Base-by-base conservation (phyloP, 2,329 filamentous ascomycete genomes). In the Corinectria fuckeliana region DNA sequence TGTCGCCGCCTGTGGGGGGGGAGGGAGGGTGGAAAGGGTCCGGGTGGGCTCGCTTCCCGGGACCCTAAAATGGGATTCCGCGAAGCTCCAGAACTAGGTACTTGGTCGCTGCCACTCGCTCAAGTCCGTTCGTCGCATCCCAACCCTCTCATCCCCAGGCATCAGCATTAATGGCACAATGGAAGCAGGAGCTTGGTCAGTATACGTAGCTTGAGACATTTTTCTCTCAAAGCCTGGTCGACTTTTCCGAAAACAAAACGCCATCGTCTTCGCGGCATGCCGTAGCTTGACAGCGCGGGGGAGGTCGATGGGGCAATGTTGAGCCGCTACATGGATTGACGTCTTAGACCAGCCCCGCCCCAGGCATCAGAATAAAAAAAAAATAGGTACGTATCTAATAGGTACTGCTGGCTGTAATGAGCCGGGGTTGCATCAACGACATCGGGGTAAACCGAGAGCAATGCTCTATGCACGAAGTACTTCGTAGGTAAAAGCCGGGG, bases 1-100 rank as follows among this genome's bases (percentile, higher is more conserved):
- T 39, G 49, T 28, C 49, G 34, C 34, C 34, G 28, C 56, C 32
- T 42, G 53, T 61, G 64, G 64, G 61, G 64, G 34, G 63, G 59
- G 63, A 61, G 64, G 39, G 61, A 64, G 61, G 23, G 42, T 14
- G n/a, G n/a, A n/a, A n/a, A n/a, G n/a, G n/a, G n/a, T n/a, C n/a
- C n/a, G n/a, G n/a, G n/a, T n/a, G n/a, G n/a, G n/a, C n/a, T 38
- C 32, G 6, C 23, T 28, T 50, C 48, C 16, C 34, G 21, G 23
- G 32, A 50, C 21, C 14, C 47, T 32, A 38, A 41, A 52, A 42
- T 25, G 38, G 38, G 38, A 34, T 32, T 25, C 18, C 38, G 23
- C 11, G 4, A 26, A 41, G 18, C 38, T 23, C 20, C 11, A 21
- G 18, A 5, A 16, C 23, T 44, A n/a, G 25, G 4, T 18, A 21